Conservation (phyloP, 768 basidiomycete species). For the Lactifluus volemus region DNA sequence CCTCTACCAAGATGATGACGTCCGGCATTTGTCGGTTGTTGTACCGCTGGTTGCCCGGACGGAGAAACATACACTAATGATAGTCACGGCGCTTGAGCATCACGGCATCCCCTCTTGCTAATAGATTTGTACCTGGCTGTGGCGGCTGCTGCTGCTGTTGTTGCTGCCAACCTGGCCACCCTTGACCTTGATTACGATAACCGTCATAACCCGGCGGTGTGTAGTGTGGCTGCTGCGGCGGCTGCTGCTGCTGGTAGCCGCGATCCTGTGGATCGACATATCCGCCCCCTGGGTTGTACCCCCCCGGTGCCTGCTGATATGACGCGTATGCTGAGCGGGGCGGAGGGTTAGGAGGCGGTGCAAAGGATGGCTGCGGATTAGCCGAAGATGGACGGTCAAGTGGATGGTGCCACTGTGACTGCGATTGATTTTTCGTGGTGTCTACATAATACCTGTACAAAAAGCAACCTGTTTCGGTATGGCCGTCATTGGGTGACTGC, state of each 20-base stretch:
- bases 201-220: slow-evolving; percentile 4
- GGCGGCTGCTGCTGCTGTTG: slow-evolving; percentile 8
- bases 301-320: slow-evolving; percentile 22
- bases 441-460: slow-evolving; percentile 68
- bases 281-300: slow-evolving; percentile 21
- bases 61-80: slow-evolving; percentile 6
- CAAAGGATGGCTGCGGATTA: background rate
- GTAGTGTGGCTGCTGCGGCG: background rate
- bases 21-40: background rate
- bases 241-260: background rate
- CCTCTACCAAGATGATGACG: background rate
- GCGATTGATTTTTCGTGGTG: slow-evolving; percentile 50
- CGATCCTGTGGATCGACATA: background rate
- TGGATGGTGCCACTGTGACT: slow-evolving; percentile 65
- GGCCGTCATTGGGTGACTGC: background rate
- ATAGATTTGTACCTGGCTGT: slow-evolving; percentile 6
- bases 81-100: background rate
- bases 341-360: slow-evolving; percentile 27
- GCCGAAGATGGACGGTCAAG: slow-evolving; percentile 38
- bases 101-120: background rate
- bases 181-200: slow-evolving; percentile 12
- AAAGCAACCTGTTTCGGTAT: background rate
- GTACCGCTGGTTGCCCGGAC: background rate
- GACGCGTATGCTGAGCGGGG: slow-evolving; percentile 25
- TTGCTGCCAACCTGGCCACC: slow-evolving; percentile 13